Evolutionary conservation across 805 yeast species (phyloP).

Genomic region (Wickerhamiella allomyrinae): DNA sequence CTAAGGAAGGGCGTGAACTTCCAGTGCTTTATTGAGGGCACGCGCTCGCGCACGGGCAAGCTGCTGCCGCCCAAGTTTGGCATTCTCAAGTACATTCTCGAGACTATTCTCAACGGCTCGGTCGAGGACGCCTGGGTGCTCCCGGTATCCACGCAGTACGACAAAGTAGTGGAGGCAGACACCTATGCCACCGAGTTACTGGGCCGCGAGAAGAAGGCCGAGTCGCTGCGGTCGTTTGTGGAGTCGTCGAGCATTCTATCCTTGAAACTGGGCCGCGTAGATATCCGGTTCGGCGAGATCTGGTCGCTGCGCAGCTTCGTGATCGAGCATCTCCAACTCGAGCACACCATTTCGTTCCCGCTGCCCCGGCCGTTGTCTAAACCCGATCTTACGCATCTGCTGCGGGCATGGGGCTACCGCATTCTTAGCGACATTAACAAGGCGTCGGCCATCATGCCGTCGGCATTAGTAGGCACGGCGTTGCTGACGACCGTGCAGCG

Average conservation of each 20-base stretch:
- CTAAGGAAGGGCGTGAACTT: slow-evolving; percentile 35
- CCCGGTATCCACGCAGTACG: slow-evolving; percentile 47
- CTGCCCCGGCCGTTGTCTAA: slow-evolving; percentile 5
- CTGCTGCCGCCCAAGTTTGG: slow-evolving; percentile 49
- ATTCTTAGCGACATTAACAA: slow-evolving; percentile 39
- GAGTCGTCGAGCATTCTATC: slow-evolving; percentile 23
- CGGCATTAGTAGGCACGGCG: slow-evolving; percentile 38
- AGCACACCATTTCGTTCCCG: slow-evolving; percentile 5
- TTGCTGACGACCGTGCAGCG: slow-evolving; percentile 28
- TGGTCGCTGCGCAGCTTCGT: slow-evolving; percentile 28
- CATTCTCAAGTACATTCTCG: slow-evolving; percentile 38
- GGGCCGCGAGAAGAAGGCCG: slow-evolving; percentile 43
- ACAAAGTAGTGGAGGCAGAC: slow-evolving; percentile 41
- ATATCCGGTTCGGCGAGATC: slow-evolving; percentile 29
- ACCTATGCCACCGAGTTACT: slow-evolving; percentile 42
- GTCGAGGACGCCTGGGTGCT: slow-evolving; percentile 32
- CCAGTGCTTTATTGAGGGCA: slow-evolving; percentile 54
- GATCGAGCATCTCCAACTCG: slow-evolving; percentile 20
- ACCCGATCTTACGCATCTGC: slow-evolving; percentile 15
- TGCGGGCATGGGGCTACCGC: slow-evolving; percentile 41
- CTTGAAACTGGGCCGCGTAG: slow-evolving; percentile 28
- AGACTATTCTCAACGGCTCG: slow-evolving; percentile 32
- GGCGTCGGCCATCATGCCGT: slow-evolving; percentile 38
- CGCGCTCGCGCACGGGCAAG: slow-evolving; percentile 53
- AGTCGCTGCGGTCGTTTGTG: slow-evolving; percentile 30